Conservation (phyloP, 345 rosid species). For the Eucalyptus cloeziana region DNA sequence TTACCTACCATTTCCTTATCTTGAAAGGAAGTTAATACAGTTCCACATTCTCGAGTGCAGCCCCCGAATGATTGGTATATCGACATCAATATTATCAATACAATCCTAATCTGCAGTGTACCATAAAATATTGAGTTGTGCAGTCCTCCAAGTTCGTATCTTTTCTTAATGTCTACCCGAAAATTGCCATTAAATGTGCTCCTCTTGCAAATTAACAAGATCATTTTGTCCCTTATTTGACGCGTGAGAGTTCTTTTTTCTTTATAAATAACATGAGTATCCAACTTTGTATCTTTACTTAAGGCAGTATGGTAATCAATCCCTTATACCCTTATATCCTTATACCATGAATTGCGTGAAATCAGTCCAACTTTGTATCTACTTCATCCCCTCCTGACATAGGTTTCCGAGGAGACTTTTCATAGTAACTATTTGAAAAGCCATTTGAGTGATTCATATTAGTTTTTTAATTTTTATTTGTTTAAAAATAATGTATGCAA, state of each 20-base stretch:
- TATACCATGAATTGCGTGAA: background rate
- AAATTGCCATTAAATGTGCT: background rate
- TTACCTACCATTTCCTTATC: background rate
- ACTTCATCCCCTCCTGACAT: no score
- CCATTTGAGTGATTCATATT: no score
- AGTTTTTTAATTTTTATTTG: no score
- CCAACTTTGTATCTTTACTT: background rate
- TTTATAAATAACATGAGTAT: no score
- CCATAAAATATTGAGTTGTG: no score
- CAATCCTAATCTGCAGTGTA: background rate
- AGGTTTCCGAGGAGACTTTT: no score
- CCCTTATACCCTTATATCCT: background rate
- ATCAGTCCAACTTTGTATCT: no score
- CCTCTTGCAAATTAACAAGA: background rate
- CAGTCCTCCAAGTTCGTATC: background rate
- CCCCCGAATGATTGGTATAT: background rate
- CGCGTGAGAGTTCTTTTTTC: background rate
- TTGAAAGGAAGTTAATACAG: no score
- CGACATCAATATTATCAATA: background rate
- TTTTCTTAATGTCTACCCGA: background rate
- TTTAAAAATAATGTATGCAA: no score
- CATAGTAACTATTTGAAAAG: no score
- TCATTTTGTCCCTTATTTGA: background rate
- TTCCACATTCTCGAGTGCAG: background rate
- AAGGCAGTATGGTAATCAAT: background rate